Conservation (phyloP, 768 basidiomycete genomes). For the Crucibulum laeve region DNA sequence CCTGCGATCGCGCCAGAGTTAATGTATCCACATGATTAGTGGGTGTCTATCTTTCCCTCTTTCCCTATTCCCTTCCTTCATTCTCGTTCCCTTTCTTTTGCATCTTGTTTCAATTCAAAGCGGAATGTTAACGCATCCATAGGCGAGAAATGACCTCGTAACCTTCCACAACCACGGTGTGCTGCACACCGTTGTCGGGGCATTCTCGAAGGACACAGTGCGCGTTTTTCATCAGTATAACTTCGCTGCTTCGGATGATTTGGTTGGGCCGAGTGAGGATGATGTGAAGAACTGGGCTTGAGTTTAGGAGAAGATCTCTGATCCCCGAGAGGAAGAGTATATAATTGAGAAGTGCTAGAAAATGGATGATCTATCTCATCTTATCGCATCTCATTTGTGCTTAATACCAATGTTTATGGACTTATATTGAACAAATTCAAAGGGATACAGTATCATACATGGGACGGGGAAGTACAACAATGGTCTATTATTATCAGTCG, state of each 20-base stretch:
- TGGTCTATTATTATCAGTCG: no score
- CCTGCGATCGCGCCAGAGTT: constrained; percentile 86
- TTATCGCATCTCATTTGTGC: no score
- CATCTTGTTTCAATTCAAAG: neutral
- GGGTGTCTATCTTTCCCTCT: constrained; percentile 7
- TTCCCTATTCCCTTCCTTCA: neutral
- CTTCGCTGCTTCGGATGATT: constrained; percentile 73
- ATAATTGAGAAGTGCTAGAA: no score
- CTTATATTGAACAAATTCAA: no score
- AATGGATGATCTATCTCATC: no score
- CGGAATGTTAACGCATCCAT: neutral
- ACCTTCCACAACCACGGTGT: constrained; percentile 86
- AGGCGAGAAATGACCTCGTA: constrained; percentile 63
- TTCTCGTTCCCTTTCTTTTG: neutral
- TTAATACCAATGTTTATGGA: no score
- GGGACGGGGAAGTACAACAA: no score
- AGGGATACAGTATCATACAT: no score
- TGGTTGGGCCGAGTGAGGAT: constrained; percentile 60
- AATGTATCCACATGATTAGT: constrained; percentile 90
- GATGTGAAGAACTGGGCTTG: constrained; percentile 61
- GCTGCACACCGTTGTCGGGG: constrained; percentile 76
- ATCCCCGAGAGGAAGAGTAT: no score
- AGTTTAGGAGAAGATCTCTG: no score
- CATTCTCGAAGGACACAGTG: constrained; percentile 63
- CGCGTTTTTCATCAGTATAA: constrained; percentile 85